A percentile compares a stretch with the other conserved stretches of the same genome.
Evolutionary conservation across 768 basidiomycete species (phyloP).

Genomic region (Suillus luteus): DNA sequence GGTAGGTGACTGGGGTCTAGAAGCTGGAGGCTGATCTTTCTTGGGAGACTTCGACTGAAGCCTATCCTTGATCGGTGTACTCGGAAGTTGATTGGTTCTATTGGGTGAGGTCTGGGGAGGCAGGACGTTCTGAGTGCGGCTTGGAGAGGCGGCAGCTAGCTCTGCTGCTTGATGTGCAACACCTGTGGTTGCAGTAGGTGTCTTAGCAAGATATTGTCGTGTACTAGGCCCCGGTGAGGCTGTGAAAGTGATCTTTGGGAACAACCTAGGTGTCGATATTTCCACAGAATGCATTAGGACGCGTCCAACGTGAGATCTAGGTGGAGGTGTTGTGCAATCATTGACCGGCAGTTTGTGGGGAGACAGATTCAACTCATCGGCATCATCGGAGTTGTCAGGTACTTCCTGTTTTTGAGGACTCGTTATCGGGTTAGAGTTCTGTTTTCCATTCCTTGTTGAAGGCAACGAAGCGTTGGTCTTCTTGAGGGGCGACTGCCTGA

Average conservation of each 20-base stretch:
- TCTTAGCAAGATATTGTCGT: background rate
- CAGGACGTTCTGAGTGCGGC: conserved; percentile 14
- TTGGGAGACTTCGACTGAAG: conserved; percentile 16
- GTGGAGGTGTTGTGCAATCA: conserved; percentile 30
- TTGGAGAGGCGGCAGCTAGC: conserved; percentile 8
- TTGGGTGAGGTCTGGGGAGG: conserved; percentile 23
- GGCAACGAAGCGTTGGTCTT: conserved; percentile 6
- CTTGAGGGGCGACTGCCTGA: conserved; percentile 6
- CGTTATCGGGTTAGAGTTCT: background rate
- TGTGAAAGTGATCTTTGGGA: conserved; percentile 8
- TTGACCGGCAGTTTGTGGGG: conserved; percentile 11
- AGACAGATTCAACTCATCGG: conserved; percentile 34
- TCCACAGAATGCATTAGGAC: conserved; percentile 35
- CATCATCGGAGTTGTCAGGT: conserved; percentile 14
- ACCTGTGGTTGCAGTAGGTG: conserved; percentile 26
- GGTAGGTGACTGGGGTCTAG: conserved; percentile 17
- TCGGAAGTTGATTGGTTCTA: conserved; percentile 18
- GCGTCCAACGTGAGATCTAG: conserved; percentile 19
- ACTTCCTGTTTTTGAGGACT: conserved; percentile 2
- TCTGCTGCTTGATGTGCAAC: background rate
- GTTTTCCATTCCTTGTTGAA: background rate
- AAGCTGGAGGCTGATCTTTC: conserved; percentile 16
- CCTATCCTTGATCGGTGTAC: conserved; percentile 21
- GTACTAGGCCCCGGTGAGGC: conserved; percentile 19
- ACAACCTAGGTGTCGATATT: conserved; percentile 29